Base-by-base conservation (phyloP, 768 basidiomycete species). In the Psilocybe sp. region DNA sequence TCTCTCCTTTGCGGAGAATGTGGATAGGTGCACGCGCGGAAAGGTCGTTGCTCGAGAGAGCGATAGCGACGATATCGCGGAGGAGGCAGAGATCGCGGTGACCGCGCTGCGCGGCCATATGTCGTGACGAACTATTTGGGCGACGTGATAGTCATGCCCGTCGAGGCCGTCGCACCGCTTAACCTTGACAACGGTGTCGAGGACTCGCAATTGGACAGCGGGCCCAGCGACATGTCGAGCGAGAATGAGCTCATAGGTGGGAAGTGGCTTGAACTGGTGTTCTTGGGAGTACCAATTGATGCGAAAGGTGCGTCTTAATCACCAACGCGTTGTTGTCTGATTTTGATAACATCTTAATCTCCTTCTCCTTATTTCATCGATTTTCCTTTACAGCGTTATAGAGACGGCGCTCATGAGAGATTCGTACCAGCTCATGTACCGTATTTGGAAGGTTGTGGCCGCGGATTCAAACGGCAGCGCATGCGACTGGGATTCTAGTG, bases 261-360 rank as follows among this genome's bases (percentile, higher is more conserved):
- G 4, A 28, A 28, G 23, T 54, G 61, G 15, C 60, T 64, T 16
- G 72, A 75, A 50, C 71, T 72, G 15, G 77, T 81, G 10, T 70
- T 88, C 6, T 75, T 85, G 41, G 85, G 85, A 14, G 77, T 89
- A 0, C 87, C 87, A 13, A 71, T 88, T 15, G 84, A 82, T 41
- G 68, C 87, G 58, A 88, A 88, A 71, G 85, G 87, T 69, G 55
- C 42, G 58, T 36, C 54, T 46, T 28, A 51, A 53, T 41, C 33
- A 46, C 38, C 14, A 40, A 10, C 33, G 13, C 9, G 18, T 28
- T n/a, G n/a, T n/a, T n/a, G n/a, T n/a, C n/a, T n/a, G n/a, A n/a
- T n/a, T n/a, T n/a, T n/a, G n/a, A n/a, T n/a, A n/a, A n/a, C n/a
- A n/a, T n/a, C n/a, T 51, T 34, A 50, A 39, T 36, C 28, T 28